These are phyloP conservation scores for Ceratocystis cacaofunesta DNA, from an alignment of 2,329 filamentous ascomycete species.

Conservation along the genomic window DNA sequence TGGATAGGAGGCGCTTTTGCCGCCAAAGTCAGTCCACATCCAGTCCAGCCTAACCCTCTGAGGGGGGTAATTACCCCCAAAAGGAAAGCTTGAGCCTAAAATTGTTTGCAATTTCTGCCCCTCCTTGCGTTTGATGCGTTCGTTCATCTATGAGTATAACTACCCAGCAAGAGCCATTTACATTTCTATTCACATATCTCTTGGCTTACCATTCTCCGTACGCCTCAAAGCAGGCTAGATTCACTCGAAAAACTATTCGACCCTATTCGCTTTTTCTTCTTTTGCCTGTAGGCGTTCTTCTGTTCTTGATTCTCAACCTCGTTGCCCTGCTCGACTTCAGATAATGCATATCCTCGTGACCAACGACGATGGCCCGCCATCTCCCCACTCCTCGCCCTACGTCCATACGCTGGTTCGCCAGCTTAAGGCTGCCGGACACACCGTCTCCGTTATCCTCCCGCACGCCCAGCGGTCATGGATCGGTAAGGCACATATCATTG, in stretches of 20 bases:
- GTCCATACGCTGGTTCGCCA: conserved; percentile 58
- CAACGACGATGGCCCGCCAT: conserved; percentile 73
- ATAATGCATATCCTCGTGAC: conserved; percentile 49
- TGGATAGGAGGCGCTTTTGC: too few relatives aligned
- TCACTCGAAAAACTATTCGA: not conserved
- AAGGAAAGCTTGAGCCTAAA: conserved; percentile 1
- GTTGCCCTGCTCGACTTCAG: conserved; percentile 17
- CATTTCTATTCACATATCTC: not conserved
- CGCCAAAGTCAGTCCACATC: not conserved
- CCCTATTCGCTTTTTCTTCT: not conserved
- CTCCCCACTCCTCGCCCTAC: conserved; percentile 63
- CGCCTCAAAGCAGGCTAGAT: not conserved
- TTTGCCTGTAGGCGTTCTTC: not conserved
- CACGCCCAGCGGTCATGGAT: conserved; percentile 94
- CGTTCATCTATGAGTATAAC: not conserved
- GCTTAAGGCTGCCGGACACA: conserved; percentile 61
- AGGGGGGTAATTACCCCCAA: not conserved
- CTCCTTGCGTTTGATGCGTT: not conserved
- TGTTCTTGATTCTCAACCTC: not conserved
- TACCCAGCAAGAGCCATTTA: not conserved
- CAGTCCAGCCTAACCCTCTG: not conserved
- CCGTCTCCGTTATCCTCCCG: conserved; percentile 82
- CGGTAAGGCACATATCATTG: conserved; percentile 92
- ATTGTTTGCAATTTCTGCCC: conserved; percentile 6
- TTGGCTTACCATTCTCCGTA: conserved; percentile 12